Base-by-base conservation (phyloP, 805 yeast species). In the Saccharomycopsis fermentans region DNA sequence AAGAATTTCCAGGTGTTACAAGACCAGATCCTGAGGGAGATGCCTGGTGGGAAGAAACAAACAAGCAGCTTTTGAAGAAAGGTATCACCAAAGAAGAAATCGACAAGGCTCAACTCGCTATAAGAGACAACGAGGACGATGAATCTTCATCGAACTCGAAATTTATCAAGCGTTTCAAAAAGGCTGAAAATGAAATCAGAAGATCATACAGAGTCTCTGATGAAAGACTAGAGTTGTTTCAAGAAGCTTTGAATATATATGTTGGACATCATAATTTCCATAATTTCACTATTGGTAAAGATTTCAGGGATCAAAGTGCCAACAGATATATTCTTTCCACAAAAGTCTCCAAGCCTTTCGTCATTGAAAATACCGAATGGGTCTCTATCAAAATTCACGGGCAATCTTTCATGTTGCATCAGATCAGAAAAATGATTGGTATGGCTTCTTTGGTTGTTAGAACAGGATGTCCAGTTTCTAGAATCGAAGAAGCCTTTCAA, bases 361-460 rank as follows among this genome's bases (percentile, higher is more conserved):
- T 90, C 55, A 91, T 92, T 64, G 88, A 91, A 67, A 90, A 88
- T 53, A 90, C 97, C 6, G 98, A 94, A 69, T 94, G 99, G 99
- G 80, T 89, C 1, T 88, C 96, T 1, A 86, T 94, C 67, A 91
- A 92, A 74, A 89, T 94, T 64, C 99, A 94, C 70, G 99, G 99
- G 6, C 99, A 94, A 73, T 89, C 97, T 3, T 94, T 94, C 72
- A 94, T 94, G 98, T 78, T 94, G 63, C 98, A 92, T 73, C 99
- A 92, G 77, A 94, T 94, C 68, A 83, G 99, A 69, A 94, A 94
- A 70, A 94, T 94, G 98, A 89, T 94, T 60, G 92, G 97, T 24
- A 86, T 92, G 95, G 96, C 96, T 1, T 81, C 91, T 0, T 76
- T 92, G 59, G 82, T 87, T 17, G 83, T 92, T 24, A 80, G 99